Evolutionary conservation across 1,284 basidiomycete species (phyloP), one percentile per base, ranked within the genome.

Genomic region (Cutaneotrichosporon arboriforme): DNA sequence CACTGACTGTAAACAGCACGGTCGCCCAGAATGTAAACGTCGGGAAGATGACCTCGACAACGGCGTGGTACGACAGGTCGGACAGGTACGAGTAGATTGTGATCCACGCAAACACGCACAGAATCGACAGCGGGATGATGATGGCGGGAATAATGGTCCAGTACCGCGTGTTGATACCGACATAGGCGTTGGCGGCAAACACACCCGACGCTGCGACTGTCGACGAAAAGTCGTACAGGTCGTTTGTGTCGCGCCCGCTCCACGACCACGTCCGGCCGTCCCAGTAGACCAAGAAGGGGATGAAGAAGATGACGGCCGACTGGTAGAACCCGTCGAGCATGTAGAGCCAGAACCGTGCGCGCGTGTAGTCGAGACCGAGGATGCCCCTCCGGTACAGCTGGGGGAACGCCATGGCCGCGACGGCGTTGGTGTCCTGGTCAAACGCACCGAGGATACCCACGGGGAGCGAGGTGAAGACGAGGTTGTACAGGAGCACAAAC

Each of bases 311-410:
- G 57, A 97, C 82, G 0, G 79, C 84, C 0, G 91, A 93, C 71
- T 97, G 93, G 74, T 93, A 97, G 37, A 96, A 76, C 40, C 91
- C 94, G 71, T 97, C 94, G 15, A 84, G 70, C 88, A 97, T 94
- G 76, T 93, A 96, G 49, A 86, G 72, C 89, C 91, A 97, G 78
- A 97, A 97, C 72, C 90, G 90, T 5, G 78, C 63, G 13, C 90
- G 83, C 18, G 92, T 97, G 76, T 97, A 98, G 67, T 96, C 92
- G 17, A 93, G 79, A 33, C 93, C 91, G 22, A 85, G 81, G 63
- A 97, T 94, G 36, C 94, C 93, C 43, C 92, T 85, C 61, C 90
- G 81, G 72, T 98, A 98, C 10, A 97, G 84, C 66, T 93, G 88
- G 7, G 93, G 93, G 77, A 89, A 94, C 3, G 90, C 89, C 54